Percentiles rank a stretch among this genome's conserved stretches.
Conservation (phyloP, 306 rosid species). For the Rosa lucieae region DNA sequence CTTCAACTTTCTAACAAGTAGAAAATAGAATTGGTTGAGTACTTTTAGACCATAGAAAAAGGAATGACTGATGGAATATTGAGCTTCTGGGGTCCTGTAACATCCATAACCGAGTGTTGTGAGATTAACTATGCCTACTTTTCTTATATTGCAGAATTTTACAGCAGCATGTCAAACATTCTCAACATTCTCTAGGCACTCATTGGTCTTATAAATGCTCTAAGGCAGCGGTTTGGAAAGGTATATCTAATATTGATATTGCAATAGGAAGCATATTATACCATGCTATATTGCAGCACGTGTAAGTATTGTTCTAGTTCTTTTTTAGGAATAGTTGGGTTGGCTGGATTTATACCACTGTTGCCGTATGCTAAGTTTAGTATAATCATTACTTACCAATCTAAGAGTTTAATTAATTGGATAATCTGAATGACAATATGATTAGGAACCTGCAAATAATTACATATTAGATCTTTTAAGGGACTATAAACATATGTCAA, state of each 20-base stretch:
- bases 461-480: not conserved
- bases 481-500: not conserved
- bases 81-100: conserved; percentile 92
- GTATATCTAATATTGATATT: conserved; percentile 81
- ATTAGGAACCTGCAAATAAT: not conserved
- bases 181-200: conserved; percentile 82
- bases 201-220: conserved; percentile 78
- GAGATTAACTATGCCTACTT: conserved; percentile 75
- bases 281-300: conserved; percentile 82
- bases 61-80: conserved; percentile 65
- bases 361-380: not conserved
- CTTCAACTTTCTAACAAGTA: conserved; percentile 27
- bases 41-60: conserved; percentile 19
- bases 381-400: not conserved
- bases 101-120: conserved; percentile 77
- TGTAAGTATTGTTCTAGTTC: conserved; percentile 53
- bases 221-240: conserved; percentile 79
- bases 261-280: conserved; percentile 87
- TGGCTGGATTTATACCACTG: not conserved
- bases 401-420: not conserved
- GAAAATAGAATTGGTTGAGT: conserved; percentile 21
- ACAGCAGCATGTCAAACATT: conserved; percentile 74
- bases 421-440: not conserved
- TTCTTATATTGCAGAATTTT: conserved; percentile 87
- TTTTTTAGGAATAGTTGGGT: not conserved